Evolutionary conservation across 768 basidiomycete species (phyloP), one percentile per base, ranked within the genome.

Genomic region (Mycena vitilis): DNA sequence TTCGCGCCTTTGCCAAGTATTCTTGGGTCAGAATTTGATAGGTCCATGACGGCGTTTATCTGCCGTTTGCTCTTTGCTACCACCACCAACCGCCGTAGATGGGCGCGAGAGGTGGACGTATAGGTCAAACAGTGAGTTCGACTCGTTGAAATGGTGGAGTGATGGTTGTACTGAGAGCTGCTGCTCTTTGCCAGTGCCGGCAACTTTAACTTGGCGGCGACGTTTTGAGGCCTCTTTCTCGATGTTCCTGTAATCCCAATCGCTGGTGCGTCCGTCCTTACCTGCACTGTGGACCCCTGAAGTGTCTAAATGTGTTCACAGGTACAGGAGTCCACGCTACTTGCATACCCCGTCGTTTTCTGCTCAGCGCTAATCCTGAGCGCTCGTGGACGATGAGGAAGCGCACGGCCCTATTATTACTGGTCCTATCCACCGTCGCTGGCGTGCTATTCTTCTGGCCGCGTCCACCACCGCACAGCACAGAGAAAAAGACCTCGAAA

Each of bases 331-430:
- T 42, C 13, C 44, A 20, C 44, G 13, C 15, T 45, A 15, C 7
- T 45, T 45, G 16, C 44, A 6, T 45, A 16, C 44, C 18, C 44
- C 44, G 30, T 30, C 44, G 18, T 16, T 18, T 42, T 16, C 25
- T 54, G 34, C 30, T 40, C 38, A 7, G 6, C 38, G 8, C 38
- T 40, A 40, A 40, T 13, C 6, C 8, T 40, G 40, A 15, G 37
- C 34, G 56, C 56, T 23, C 34, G 2, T 62, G 60, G 23, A 15
- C 56, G 55, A 53, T 66, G 65, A 45, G 65, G 52, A 40, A 40
- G 52, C 57, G 65, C 47, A 47, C 42, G 12, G 37, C 20, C 22
- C 5, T 25, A 38, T 42, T 12, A 42, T 25, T 59, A 36, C 51
- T 60, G 0, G 25, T 48, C 40, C 30, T 66, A 34, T 53, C 22